Conservation (phyloP, 1,139 yeast genomes). For the Trichomonascaceae sp. region DNA sequence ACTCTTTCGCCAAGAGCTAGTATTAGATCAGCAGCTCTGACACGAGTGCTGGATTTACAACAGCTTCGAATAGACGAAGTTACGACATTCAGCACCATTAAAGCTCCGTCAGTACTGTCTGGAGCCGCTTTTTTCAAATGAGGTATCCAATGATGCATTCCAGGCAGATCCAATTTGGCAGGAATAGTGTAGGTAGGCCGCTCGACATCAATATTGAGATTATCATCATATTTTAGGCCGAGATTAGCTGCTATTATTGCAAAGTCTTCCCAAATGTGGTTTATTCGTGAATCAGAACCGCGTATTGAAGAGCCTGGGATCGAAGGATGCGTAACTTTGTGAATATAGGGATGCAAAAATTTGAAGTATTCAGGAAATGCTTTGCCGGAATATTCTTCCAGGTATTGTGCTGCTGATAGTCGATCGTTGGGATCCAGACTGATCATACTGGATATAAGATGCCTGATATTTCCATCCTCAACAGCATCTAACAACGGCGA, state of each 20-base stretch:
- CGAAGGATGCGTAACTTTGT: slow-evolving; percentile 35
- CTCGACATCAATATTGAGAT: slow-evolving; percentile 10
- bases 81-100: slow-evolving; percentile 58
- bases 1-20: slow-evolving; percentile 70
- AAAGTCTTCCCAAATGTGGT: slow-evolving; percentile 51
- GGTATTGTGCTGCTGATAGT: slow-evolving; percentile 47
- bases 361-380: slow-evolving; percentile 68
- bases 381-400: slow-evolving; percentile 41
- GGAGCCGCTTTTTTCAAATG: slow-evolving; percentile 22
- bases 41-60: slow-evolving; percentile 53
- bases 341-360: slow-evolving; percentile 64
- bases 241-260: slow-evolving; percentile 46
- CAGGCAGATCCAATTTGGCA: slow-evolving; percentile 47
- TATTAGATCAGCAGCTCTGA: slow-evolving; percentile 71
- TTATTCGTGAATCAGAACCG: slow-evolving; percentile 56
- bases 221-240: slow-evolving; percentile 31
- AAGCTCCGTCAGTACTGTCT: slow-evolving; percentile 42
- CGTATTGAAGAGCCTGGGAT: slow-evolving; percentile 13
- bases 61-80: slow-evolving; percentile 63
- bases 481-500: slow-evolving; percentile 55
- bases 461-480: slow-evolving; percentile 44
- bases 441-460: slow-evolving; percentile 58
- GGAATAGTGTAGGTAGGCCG: slow-evolving; percentile 26
- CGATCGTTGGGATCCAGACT: slow-evolving; percentile 56
- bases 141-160: slow-evolving; percentile 31